Conservation (phyloP, 2,329 filamentous ascomycete species). For the Lachnellula willkommii region DNA sequence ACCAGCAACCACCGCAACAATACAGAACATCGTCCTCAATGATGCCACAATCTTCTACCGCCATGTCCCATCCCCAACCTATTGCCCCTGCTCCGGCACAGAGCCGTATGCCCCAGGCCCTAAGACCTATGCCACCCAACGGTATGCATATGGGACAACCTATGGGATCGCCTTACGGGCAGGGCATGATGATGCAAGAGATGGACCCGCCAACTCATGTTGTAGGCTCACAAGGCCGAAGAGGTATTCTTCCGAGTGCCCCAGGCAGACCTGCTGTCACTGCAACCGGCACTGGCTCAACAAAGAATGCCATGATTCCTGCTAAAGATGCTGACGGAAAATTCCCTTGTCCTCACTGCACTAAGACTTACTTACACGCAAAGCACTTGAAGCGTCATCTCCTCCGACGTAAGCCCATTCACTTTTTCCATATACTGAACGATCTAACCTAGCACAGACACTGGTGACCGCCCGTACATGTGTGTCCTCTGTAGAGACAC, state of each 20-base stretch:
- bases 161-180: constrained; percentile 56
- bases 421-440: constrained; percentile 1
- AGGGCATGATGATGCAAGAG: constrained; percentile 54
- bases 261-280: constrained; percentile 78
- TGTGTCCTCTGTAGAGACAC: constrained; percentile 97
- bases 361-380: constrained; percentile 94
- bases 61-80: constrained; percentile 67
- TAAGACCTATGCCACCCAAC: constrained; percentile 67
- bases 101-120: constrained; percentile 48
- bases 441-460: constrained; percentile 56
- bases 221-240: constrained; percentile 87
- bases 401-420: constrained; percentile 73
- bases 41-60: constrained; percentile 61
- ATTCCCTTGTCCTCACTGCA: constrained; percentile 96
- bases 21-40: constrained; percentile 55
- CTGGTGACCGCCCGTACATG: constrained; percentile 96
- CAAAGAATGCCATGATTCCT: constrained; percentile 78
- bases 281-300: constrained; percentile 59
- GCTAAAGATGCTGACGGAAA: constrained; percentile 97
- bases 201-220: constrained; percentile 76
- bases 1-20: constrained; percentile 23
- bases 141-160: constrained; percentile 50
- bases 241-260: constrained; percentile 86
- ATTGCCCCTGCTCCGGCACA: constrained; percentile 65
- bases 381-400: constrained; percentile 98